Evolutionary conservation across 768 basidiomycete species (phyloP), one percentile per base, ranked within the genome.

Genomic region (Kwoniella mangroviensis): DNA sequence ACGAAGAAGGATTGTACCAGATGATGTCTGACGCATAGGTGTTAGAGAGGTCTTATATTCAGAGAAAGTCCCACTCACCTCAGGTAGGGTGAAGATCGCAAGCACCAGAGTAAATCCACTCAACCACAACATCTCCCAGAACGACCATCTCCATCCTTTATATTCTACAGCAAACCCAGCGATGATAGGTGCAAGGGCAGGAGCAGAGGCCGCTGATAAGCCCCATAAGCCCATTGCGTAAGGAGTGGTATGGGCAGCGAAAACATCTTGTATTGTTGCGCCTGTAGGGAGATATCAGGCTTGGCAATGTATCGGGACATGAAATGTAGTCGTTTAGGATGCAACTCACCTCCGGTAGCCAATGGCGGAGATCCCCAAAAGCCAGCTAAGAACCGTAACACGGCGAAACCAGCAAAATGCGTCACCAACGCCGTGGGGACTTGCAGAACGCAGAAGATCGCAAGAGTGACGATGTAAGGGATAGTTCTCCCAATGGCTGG

Each of bases 331-430:
- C 34, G 4, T 34, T 34, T 34, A 34, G 1, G 34, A 34, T 34
- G 34, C 34, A 34, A 69, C 2, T 73, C 74, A 49, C 83, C 84
- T 34, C 84, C 83, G 2, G 83, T 84, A 2, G 83, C 82, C 15
- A 84, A 70, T 3, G 84, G 81, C 1, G 84, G 84, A 12, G 75
- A 78, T 2, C 84, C 83, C 28, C 81, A 73, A 73, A 84, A 83
- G 21, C 84, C 84, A 34, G 81, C 77, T 19, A 83, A 60, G 72
- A 83, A 83, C 26, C 79, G 75, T 53, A 84, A 74, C 53, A 79
- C 79, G 34, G 80, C 75, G 56, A 85, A 70, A 9, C 80, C 79
- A 6, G 76, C 75, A 67, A 81, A 74, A 66, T 82, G 82, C 28
- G 68, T 72, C 13, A 80, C 73, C 41, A 82, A 66, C 0, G 75